phyloP scores from a whole-genome alignment of 2,329 filamentous ascomycete genomes.

The Trichoderma endophyticum region DNA sequence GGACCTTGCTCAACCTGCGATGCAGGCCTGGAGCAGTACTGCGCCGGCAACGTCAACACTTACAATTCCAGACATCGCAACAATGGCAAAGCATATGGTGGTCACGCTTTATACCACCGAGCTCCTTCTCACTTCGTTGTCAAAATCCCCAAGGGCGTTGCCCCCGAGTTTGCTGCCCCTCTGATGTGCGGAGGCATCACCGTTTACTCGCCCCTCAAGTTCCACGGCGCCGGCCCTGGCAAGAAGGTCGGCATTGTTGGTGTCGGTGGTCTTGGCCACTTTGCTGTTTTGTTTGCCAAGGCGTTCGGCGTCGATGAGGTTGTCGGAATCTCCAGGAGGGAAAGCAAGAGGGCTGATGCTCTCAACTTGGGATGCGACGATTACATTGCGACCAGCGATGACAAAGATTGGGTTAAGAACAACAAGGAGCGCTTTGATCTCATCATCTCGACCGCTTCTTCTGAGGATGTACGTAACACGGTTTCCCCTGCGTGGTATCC shows the following conservation, averaged over 20 bases:
- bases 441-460: slow-evolving; percentile 57
- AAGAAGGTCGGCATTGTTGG: slow-evolving; percentile 66
- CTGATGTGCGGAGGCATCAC: slow-evolving; percentile 72
- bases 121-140: slow-evolving; percentile 46
- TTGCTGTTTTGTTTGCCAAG: slow-evolving; percentile 65
- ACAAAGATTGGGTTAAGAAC: slow-evolving; percentile 52
- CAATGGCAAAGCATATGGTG: slow-evolving; percentile 46
- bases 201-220: slow-evolving; percentile 59
- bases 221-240: slow-evolving; percentile 62
- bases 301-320: slow-evolving; percentile 62
- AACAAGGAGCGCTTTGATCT: slow-evolving; percentile 53
- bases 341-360: slow-evolving; percentile 53
- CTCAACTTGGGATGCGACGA: slow-evolving; percentile 55
- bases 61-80: slow-evolving; percentile 43
- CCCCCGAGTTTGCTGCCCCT: slow-evolving; percentile 49
- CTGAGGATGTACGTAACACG: slow-evolving; percentile 23
- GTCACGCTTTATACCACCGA: slow-evolving; percentile 38
- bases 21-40: slow-evolving; percentile 42
- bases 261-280: slow-evolving; percentile 66
- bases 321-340: slow-evolving; percentile 55
- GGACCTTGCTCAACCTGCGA: slow-evolving; percentile 42
- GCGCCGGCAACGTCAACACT: slow-evolving; percentile 45
- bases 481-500: not conserved
- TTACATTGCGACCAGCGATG: slow-evolving; percentile 44
- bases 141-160: slow-evolving; percentile 44